phyloP scores from a whole-genome alignment of 2,329 filamentous ascomycete species.

The Lizonia empirigonia region DNA sequence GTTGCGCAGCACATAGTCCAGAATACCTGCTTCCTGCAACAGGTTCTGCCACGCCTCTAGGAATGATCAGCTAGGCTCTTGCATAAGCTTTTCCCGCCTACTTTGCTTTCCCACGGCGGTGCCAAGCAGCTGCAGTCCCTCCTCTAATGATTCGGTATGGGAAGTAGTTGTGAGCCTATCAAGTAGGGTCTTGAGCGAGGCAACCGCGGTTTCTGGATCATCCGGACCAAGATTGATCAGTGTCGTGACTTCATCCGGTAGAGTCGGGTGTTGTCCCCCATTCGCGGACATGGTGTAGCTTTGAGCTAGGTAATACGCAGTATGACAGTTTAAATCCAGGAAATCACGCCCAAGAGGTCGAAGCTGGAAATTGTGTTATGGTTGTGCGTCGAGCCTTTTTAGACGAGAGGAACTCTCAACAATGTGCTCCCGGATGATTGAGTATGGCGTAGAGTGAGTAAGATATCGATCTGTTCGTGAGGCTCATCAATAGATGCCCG shows the following conservation, averaged over 20 bases:
- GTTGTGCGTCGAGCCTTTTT: background rate
- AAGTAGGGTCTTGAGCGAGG: slow-evolving; percentile 1
- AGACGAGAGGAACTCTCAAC: slow-evolving; percentile 5
- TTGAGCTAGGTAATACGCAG: background rate
- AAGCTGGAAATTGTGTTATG: background rate
- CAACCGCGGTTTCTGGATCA: background rate
- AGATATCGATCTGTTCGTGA: slow-evolving; percentile 3
- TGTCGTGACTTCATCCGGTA: slow-evolving; percentile 4
- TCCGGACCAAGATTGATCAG: slow-evolving; percentile 1
- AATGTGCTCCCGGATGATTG: slow-evolving; percentile 7
- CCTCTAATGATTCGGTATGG: slow-evolving; percentile 1
- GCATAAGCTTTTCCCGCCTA: slow-evolving; percentile 13
- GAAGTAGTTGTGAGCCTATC: slow-evolving; percentile 2
- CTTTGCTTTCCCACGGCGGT: slow-evolving; percentile 43
- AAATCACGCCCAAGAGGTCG: background rate
- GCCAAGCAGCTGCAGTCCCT: slow-evolving; percentile 34
- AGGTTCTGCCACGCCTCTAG: slow-evolving; percentile 40
- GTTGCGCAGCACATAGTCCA: slow-evolving; percentile 33
- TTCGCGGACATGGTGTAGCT: slow-evolving; percentile 3
- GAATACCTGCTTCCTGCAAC: slow-evolving; percentile 36
- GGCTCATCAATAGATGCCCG: no score
- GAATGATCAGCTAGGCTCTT: slow-evolving; percentile 29
- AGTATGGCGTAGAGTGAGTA: slow-evolving; percentile 1
- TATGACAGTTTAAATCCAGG: background rate
- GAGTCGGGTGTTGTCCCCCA: background rate